Evolutionary conservation across 1,284 basidiomycete species (phyloP), one percentile per base, ranked within the genome.

Genomic region (Albatrellus sp.): DNA sequence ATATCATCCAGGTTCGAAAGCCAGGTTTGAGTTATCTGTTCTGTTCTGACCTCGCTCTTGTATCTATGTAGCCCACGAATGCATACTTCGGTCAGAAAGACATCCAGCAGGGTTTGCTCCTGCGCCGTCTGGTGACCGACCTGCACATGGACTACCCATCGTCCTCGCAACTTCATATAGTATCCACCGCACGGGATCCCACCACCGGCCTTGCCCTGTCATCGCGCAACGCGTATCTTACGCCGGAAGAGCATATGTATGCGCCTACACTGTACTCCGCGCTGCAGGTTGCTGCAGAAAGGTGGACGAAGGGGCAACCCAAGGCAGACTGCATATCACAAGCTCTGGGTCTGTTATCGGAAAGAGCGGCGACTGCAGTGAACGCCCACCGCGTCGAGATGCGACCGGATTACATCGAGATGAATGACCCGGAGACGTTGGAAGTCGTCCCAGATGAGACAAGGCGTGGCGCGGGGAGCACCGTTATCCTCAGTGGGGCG

Each of bases 31-130:
- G 9, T 14, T 30, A 30, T 17, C 20, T 14, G 14, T 13, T 44
- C 6, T n/a, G 33, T 16, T 24, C 30, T 16, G 37, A 13, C 31
- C 29, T 41, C n/a, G 17, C 17, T 16, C 28, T 9, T 10, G 2
- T 19, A 37, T 37, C 0, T 5, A 3, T 17, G 5, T 55, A 92
- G 87, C 94, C 94, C 2, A 89, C 89, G 43, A 77, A 80, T 46
- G 81, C 89, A 17, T 98, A 98, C 62, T 97, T 98, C 56, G 94
- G 96, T 0, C 94, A 98, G 63, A 98, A 98, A 61, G 94, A 98
- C 58, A 97, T 98, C 46, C 94, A 98, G 60, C 94, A 98, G 60
- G 90, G 87, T 0, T 65, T 98, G 7, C 65, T 98, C 16, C 72
- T 98, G 17, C 81, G 85, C 37, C 80, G 86, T n/a, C 72, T 98